A percentile compares a stretch with the other conserved stretches of the same genome.
Conservation (phyloP, 257 asterid species). For the Nicotiana benthamiana region DNA sequence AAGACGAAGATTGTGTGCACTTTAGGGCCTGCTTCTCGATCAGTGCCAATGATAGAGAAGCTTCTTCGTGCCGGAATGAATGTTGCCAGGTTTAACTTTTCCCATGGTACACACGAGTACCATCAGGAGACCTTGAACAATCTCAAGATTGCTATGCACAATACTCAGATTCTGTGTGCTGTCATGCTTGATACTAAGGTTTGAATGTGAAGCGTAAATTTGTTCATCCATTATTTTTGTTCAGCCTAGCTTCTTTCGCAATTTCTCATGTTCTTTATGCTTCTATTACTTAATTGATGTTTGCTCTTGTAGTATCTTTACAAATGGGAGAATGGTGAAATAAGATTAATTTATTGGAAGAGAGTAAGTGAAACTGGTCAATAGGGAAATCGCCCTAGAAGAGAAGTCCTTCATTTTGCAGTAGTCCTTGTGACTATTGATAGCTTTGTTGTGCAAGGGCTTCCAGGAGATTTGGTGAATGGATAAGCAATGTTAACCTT, state of each 20-base stretch:
- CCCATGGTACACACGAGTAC: slow-evolving; percentile 75
- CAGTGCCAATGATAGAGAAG: slow-evolving; percentile 64
- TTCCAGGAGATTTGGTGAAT: background rate
- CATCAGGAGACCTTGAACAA: slow-evolving; percentile 67
- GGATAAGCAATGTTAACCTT: background rate
- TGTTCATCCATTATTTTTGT: background rate
- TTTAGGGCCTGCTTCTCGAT: slow-evolving; percentile 68
- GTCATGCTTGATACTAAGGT: slow-evolving; percentile 72
- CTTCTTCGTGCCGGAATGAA: slow-evolving; percentile 79
- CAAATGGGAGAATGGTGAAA: background rate
- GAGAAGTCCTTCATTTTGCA: background rate
- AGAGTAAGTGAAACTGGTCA: background rate
- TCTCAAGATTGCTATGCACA: slow-evolving; percentile 61
- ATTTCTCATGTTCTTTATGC: background rate
- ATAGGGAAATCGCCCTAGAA: background rate
- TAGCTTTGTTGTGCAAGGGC: background rate
- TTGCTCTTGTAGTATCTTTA: background rate
- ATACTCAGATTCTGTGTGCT: slow-evolving; percentile 59
- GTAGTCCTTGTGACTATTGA: background rate
- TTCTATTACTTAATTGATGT: background rate
- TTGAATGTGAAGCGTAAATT: background rate
- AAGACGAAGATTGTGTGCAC: slow-evolving; percentile 86
- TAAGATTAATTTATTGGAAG: too few relatives aligned
- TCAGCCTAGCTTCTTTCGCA: background rate
- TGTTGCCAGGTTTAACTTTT: slow-evolving; percentile 76